A percentile compares a stretch with the other conserved stretches of the same genome.
These are phyloP conservation scores for Rhododendron vialii DNA, from an alignment of 148 eudicot genomes.

Conservation along the genomic window DNA sequence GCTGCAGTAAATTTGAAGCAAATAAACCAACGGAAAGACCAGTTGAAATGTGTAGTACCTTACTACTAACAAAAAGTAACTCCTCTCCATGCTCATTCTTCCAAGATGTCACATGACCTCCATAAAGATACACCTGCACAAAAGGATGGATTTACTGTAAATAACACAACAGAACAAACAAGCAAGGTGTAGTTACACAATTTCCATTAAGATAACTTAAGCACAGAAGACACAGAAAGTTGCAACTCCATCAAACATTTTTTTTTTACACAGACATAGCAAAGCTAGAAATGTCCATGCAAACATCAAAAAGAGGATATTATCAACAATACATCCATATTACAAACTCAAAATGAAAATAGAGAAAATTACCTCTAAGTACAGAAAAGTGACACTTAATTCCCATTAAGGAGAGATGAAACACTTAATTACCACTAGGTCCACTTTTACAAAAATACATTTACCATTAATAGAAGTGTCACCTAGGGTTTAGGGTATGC, in stretches of 20 bases:
- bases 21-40: neutral
- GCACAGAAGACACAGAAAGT: neutral
- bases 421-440: too few relatives aligned
- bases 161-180: neutral
- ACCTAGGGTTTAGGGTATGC: too few relatives aligned
- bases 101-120: constrained; percentile 96
- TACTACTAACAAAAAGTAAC: constrained; percentile 78
- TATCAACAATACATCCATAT: neutral
- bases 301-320: neutral
- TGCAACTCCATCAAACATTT: neutral
- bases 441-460: too few relatives aligned
- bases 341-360: neutral
- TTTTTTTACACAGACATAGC: neutral
- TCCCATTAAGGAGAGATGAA: too few relatives aligned
- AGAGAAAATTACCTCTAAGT: too few relatives aligned
- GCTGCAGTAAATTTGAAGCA: neutral
- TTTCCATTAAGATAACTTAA: neutral
- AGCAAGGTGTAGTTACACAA: neutral
- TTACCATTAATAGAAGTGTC: too few relatives aligned
- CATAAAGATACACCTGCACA: constrained; percentile 74
- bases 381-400: too few relatives aligned
- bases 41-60: constrained; percentile 45
- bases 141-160: constrained; percentile 6
- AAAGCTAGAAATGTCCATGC: neutral
- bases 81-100: constrained; percentile 89